Evolutionary conservation across 352 stramenopile genomes (phyloP), one percentile per base, ranked within the genome.

Genomic region (Pythium diclinum): DNA sequence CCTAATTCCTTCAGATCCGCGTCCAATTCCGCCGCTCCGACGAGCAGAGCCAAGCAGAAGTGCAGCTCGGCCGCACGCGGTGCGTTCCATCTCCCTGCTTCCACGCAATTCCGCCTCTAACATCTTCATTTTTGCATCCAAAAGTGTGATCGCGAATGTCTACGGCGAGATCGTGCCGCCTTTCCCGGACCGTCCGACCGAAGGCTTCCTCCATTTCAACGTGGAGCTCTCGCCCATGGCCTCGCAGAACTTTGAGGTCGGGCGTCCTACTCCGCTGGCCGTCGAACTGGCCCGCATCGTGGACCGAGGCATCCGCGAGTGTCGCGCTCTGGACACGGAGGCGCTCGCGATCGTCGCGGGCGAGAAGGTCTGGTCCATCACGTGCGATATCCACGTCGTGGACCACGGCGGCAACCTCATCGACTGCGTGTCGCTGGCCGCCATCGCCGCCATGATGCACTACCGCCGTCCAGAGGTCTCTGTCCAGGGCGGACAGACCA

Each of bases 331-430:
- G 10, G 96, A 99, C 78, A 95, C 89, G 6, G 96, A 99, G 75
- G 94, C 94, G 38, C 81, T 99, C 48, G 96, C 91, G 47, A 88
- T 99, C 36, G 74, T 96, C 34, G 81, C 88, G n/a, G 94, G 94
- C 38, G 80, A 95, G 56, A 98, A 97, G 77, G 96, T 93, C 25
- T 99, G 96, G 96, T 78, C 89, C 40, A 89, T 99, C 53, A 90
- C 84, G 38, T 92, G 96, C 64, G 78, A 93, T 59, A 77, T 99
- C 25, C 88, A 93, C 62, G 79, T 98, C 25, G 72, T 98, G 44
- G 94, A 98, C 73, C 81, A 98, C 69, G 92, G 85, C 40, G 94
- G 94, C 34, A 98, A 98, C 72, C 75, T 97, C 19, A 67, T 97
- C 17, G 95, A 98, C 77, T 91, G 88, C 32, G 87, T 89, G 38